Conservation (phyloP, 129 eudicot genomes). For the Lactuca sativa region DNA sequence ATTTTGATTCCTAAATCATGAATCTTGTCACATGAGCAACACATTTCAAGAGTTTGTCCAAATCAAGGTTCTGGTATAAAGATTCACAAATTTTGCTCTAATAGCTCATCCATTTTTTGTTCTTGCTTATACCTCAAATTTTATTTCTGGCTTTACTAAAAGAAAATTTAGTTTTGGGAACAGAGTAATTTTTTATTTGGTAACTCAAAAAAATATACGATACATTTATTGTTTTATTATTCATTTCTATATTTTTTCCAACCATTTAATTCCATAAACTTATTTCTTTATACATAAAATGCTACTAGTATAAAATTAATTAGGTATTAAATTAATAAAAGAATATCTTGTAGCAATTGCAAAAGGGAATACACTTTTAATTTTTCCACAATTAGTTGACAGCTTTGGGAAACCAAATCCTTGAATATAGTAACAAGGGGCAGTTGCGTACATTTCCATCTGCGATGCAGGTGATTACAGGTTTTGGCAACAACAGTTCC, state of each 20-base stretch:
- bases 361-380: not conserved
- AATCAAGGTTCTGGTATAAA: not conserved
- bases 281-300: not conserved
- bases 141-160: slow-evolving; percentile 5
- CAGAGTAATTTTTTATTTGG: not conserved
- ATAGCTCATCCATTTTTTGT: not conserved
- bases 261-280: not conserved
- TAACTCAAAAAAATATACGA: not conserved
- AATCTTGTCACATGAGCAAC: not conserved
- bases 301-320: no score
- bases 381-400: not conserved
- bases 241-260: not conserved
- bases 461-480: slow-evolving; percentile 42
- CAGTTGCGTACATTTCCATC: not conserved
- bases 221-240: not conserved
- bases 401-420: slow-evolving; percentile 20
- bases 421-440: slow-evolving; percentile 19
- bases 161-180: not conserved
- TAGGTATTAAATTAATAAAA: no score
- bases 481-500: slow-evolving; percentile 48
- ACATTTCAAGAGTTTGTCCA: not conserved
- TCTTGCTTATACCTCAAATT: not conserved
- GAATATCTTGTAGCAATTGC: not conserved
- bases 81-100: not conserved
- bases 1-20: not conserved